Evolutionary conservation across 1,284 basidiomycete species (phyloP).

Genomic region (Ceratobasidium sp.): DNA sequence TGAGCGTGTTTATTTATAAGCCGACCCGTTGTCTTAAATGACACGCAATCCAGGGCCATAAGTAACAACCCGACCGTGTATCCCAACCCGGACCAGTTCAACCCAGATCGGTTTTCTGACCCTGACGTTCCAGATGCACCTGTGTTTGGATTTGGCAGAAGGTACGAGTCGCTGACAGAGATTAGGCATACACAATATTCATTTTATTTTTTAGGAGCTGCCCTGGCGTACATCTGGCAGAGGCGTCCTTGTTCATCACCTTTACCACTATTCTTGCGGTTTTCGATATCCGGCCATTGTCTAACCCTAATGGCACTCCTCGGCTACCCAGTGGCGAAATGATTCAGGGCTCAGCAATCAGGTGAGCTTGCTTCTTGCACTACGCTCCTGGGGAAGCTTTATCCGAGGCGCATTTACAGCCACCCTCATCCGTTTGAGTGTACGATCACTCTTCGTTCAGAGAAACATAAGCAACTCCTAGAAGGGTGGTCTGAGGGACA

Average conservation of each 20-base stretch:
- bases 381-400: too few species aligned
- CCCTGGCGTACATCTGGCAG: neutral
- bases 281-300: neutral
- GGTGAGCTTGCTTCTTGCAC: neutral
- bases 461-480: neutral
- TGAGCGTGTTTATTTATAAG: neutral
- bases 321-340: neutral
- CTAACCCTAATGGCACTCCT: neutral
- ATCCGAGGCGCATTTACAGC: too few species aligned
- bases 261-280: neutral
- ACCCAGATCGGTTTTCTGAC: constrained; percentile 48
- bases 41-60: constrained; percentile 43
- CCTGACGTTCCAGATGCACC: constrained; percentile 6
- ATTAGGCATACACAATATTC: neutral
- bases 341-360: neutral
- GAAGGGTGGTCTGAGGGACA: too few species aligned
- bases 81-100: constrained; percentile 47
- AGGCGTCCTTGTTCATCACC: constrained; percentile 4
- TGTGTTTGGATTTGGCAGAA: constrained; percentile 7
- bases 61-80: constrained; percentile 43
- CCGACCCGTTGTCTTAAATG: neutral
- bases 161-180: constrained; percentile 6
- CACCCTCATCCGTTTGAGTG: neutral
- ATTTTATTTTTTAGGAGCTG: neutral
- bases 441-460: neutral